Evolutionary conservation across 257 asterid genomes (phyloP).

Genomic region (Cruciata laevipes): DNA sequence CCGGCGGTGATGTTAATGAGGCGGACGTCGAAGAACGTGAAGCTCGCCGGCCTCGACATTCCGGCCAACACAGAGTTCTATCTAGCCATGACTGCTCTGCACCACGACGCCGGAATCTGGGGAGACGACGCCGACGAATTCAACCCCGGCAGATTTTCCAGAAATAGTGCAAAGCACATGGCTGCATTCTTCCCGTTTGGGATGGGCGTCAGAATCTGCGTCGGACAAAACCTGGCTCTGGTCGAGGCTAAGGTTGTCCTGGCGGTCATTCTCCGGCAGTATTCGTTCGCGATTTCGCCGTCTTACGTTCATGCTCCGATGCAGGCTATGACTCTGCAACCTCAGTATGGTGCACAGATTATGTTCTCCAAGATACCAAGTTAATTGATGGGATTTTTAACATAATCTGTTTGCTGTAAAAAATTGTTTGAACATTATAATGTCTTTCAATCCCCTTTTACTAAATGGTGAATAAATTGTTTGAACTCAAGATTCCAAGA

Average conservation of each 20-base stretch:
- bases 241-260: conserved; percentile 54
- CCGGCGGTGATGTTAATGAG: conserved; percentile 42
- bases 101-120: conserved; percentile 56
- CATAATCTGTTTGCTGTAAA: too few relatives aligned
- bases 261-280: conserved; percentile 41
- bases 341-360: conserved; percentile 56
- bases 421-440: too few relatives aligned
- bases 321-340: conserved; percentile 48
- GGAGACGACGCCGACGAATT: conserved; percentile 55
- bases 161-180: conserved; percentile 40
- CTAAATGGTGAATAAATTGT: too few relatives aligned
- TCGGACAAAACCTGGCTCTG: conserved; percentile 62
- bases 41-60: conserved; percentile 42
- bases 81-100: conserved; percentile 46
- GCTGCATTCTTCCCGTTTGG: conserved; percentile 67
- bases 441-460: too few relatives aligned
- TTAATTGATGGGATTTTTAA: too few relatives aligned
- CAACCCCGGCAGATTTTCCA: conserved; percentile 48
- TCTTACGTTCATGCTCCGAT: conserved; percentile 66
- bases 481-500: too few relatives aligned
- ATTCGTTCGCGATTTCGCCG: conserved; percentile 45
- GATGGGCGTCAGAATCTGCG: conserved; percentile 56
- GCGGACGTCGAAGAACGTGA: conserved; percentile 32
- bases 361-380: not conserved
- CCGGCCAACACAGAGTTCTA: conserved; percentile 52